Conservation (phyloP, 2,329 filamentous ascomycete genomes). For the Claviceps africana region DNA sequence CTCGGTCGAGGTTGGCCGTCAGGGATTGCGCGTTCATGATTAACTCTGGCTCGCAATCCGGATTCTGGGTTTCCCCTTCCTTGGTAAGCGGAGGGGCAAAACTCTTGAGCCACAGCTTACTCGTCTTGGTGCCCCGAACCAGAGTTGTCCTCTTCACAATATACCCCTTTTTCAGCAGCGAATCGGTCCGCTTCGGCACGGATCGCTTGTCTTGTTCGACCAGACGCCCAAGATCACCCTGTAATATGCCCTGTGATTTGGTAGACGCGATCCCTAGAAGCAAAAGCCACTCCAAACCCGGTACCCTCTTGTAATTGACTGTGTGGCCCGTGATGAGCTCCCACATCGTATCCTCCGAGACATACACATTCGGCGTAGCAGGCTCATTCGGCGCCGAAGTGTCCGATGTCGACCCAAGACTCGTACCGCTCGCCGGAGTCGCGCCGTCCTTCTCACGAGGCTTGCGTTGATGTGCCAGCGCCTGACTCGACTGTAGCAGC, state of each 20-base stretch:
- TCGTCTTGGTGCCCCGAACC: conserved; percentile 45
- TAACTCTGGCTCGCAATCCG: conserved; percentile 18
- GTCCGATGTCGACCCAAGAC: neutral
- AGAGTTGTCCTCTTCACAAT: conserved; percentile 47
- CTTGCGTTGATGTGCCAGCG: neutral
- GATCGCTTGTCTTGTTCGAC: conserved; percentile 51
- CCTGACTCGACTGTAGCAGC: conserved; percentile 9
- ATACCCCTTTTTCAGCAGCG: conserved; percentile 45
- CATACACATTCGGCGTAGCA: conserved; percentile 23
- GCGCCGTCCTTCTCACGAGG: neutral
- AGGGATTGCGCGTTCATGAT: conserved; percentile 26
- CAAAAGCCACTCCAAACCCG: conserved; percentile 44
- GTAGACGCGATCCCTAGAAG: conserved; percentile 43
- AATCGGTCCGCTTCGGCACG: conserved; percentile 46
- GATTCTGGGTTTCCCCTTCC: conserved; percentile 13
- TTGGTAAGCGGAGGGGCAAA: conserved; percentile 35
- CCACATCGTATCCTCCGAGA: conserved; percentile 44
- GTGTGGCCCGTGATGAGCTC: conserved; percentile 44
- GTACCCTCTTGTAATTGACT: conserved; percentile 43
- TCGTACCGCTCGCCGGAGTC: neutral
- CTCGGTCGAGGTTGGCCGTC: conserved; percentile 34
- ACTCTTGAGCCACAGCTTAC: conserved; percentile 45
- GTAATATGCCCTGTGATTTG: conserved; percentile 41
- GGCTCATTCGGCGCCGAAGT: neutral
- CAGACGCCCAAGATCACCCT: conserved; percentile 43